These are phyloP conservation scores for Phylloporus sp. DNA, from an alignment of 1,284 basidiomycete genomes.

Conservation along the genomic window DNA sequence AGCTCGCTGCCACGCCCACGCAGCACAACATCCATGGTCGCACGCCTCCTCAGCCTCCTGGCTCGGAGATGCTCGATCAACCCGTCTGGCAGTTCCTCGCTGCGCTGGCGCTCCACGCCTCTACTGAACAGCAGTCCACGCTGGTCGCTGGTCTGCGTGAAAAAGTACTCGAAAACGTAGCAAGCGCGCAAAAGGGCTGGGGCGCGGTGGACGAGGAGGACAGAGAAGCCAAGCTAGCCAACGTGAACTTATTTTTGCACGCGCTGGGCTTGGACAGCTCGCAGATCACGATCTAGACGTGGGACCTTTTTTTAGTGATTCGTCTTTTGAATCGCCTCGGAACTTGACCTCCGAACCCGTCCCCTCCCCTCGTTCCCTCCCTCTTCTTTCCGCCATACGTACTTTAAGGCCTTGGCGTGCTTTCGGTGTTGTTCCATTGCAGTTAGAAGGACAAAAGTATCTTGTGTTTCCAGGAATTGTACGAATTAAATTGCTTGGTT, in stretches of 20 bases:
- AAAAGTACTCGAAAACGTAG: slow-evolving; percentile 89
- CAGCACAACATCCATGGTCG: slow-evolving; percentile 35
- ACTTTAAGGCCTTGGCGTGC: slow-evolving; percentile 10
- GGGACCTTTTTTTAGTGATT: not conserved
- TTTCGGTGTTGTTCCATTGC: slow-evolving; percentile 21
- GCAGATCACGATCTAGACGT: slow-evolving; percentile 66
- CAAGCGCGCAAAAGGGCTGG: slow-evolving; percentile 77
- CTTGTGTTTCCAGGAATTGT: slow-evolving; percentile 20
- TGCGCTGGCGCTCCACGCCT: slow-evolving; percentile 85
- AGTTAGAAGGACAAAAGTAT: slow-evolving; percentile 28
- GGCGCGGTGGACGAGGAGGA: slow-evolving; percentile 67
- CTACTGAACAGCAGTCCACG: slow-evolving; percentile 82
- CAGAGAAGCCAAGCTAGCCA: slow-evolving; percentile 68
- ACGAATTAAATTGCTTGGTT: slow-evolving; percentile 21
- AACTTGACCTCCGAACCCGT: not conserved
- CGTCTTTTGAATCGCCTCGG: not conserved
- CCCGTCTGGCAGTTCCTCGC: slow-evolving; percentile 94
- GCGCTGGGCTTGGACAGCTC: slow-evolving; percentile 85
- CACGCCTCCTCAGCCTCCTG: slow-evolving; percentile 55
- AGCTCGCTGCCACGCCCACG: slow-evolving; percentile 42
- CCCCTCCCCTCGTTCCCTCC: not conserved
- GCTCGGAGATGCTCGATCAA: slow-evolving; percentile 83
- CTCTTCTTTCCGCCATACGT: not conserved
- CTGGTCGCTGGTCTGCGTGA: slow-evolving; percentile 89
- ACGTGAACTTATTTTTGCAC: slow-evolving; percentile 87